Percentiles rank a stretch among this genome's conserved stretches.
These are phyloP conservation scores for Pseudopyricularia javanii DNA, from an alignment of 2,329 filamentous ascomycete species.

Conservation along the genomic window DNA sequence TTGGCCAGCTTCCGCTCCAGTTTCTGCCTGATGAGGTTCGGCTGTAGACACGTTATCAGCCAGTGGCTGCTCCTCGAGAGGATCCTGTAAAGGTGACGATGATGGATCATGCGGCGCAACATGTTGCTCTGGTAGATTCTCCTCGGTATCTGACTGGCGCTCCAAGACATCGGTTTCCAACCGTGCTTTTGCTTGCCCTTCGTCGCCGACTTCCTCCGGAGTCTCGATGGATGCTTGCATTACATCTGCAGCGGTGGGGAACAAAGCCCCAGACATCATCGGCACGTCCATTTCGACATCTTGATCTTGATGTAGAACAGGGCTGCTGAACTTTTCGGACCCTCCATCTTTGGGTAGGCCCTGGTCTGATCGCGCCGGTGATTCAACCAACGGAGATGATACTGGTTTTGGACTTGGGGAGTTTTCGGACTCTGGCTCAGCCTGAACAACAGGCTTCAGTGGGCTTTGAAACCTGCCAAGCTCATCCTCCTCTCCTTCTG, in stretches of 20 bases:
- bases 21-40: background rate
- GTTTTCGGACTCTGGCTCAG: background rate
- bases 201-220: background rate
- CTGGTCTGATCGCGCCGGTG: background rate
- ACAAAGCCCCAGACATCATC: background rate
- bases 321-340: background rate
- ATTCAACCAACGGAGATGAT: background rate
- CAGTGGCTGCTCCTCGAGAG: background rate
- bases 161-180: background rate
- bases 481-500: conserved; percentile 2
- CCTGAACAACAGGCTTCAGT: background rate
- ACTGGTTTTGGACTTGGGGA: background rate
- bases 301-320: background rate
- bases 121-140: background rate
- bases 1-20: background rate
- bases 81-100: background rate
- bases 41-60: background rate
- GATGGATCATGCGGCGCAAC: background rate
- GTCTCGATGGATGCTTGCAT: background rate
- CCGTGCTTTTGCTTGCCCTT: background rate
- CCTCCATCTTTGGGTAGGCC: background rate
- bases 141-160: background rate
- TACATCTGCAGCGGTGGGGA: background rate
- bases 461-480: background rate
- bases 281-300: background rate